Percentiles rank a stretch among this genome's conserved stretches.
These are phyloP conservation scores for Setomelanomma holmii DNA, from an alignment of 2,329 filamentous ascomycete species.

Conservation along the genomic window DNA sequence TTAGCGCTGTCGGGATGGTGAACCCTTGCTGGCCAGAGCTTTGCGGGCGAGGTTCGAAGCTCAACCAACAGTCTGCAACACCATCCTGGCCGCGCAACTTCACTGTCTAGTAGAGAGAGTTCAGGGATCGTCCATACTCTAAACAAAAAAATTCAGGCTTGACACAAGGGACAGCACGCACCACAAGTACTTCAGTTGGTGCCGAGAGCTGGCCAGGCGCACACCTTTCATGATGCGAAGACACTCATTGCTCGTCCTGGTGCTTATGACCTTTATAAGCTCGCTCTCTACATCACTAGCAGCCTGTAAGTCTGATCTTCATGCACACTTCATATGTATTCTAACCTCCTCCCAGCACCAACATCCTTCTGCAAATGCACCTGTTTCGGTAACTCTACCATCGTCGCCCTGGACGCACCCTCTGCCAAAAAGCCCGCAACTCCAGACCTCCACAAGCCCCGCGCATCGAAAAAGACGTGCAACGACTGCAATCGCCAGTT, in stretches of 20 bases:
- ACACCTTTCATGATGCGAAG: constrained; percentile 26
- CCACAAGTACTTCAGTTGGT: too few relatives aligned
- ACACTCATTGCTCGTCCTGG: constrained; percentile 28
- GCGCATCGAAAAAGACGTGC: constrained; percentile 59
- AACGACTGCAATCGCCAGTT: constrained; percentile 73
- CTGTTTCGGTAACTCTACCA: constrained; percentile 71
- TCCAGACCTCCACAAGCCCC: constrained; percentile 27
- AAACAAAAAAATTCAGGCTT: background rate
- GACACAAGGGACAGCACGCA: too few relatives aligned
- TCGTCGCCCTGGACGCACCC: constrained; percentile 67
- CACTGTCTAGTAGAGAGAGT: too few relatives aligned
- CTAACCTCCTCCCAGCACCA: constrained; percentile 48
- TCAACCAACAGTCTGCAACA: background rate
- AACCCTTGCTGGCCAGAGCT: constrained; percentile 21
- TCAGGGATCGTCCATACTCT: too few relatives aligned
- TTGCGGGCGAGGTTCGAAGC: constrained; percentile 15
- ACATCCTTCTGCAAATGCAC: constrained; percentile 77
- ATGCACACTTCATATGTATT: background rate
- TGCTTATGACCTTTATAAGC: constrained; percentile 37
- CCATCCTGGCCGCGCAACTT: background rate
- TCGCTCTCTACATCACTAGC: constrained; percentile 52
- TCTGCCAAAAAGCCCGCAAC: constrained; percentile 30
- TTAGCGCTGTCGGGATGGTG: constrained; percentile 34
- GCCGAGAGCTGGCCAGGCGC: too few relatives aligned
- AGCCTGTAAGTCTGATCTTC: constrained; percentile 46